Conservation (phyloP, 1,284 basidiomycete species). For the Heliocybe sulcata region DNA sequence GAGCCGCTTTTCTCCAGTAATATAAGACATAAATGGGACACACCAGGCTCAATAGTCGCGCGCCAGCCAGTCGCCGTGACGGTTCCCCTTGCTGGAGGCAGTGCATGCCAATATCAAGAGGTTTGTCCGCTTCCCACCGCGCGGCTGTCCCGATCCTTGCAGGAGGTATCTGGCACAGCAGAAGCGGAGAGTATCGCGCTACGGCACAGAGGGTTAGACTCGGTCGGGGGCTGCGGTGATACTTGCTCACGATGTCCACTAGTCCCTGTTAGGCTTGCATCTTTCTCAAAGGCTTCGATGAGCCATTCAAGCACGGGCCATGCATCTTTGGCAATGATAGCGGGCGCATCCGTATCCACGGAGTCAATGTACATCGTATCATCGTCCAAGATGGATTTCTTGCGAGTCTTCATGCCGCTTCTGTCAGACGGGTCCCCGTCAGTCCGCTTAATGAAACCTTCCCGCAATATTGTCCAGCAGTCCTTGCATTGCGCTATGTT, state of each 20-base stretch:
- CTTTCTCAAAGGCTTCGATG: constrained; percentile 55
- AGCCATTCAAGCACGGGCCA: constrained; percentile 65
- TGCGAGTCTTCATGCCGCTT: constrained; percentile 2
- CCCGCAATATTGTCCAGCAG: constrained; percentile 54
- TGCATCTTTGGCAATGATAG: constrained; percentile 44
- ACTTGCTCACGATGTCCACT: constrained; percentile 24
- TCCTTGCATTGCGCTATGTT: constrained; percentile 45
- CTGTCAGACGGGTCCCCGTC: constrained; percentile 12
- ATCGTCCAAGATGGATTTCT: constrained; percentile 18
- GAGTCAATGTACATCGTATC: constrained; percentile 13
- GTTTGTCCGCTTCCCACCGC: constrained; percentile 51
- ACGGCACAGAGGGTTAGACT: constrained; percentile 1
- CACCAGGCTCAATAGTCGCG: constrained; percentile 45
- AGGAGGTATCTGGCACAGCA: constrained; percentile 60
- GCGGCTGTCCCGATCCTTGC: constrained; percentile 37
- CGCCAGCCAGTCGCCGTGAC: constrained; percentile 34
- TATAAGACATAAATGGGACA: constrained; percentile 5
- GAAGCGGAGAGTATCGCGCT: constrained; percentile 51
- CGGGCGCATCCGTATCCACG: constrained; percentile 18
- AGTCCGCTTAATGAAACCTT: constrained; percentile 40
- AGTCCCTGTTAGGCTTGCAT: constrained; percentile 33
- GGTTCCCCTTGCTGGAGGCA: constrained; percentile 38
- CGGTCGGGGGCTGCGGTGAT: not conserved
- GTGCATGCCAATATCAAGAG: constrained; percentile 48
- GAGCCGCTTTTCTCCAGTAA: constrained; percentile 3